Conservation (phyloP, 176 grass and related monocot species). For the Hordeum marinum region DNA sequence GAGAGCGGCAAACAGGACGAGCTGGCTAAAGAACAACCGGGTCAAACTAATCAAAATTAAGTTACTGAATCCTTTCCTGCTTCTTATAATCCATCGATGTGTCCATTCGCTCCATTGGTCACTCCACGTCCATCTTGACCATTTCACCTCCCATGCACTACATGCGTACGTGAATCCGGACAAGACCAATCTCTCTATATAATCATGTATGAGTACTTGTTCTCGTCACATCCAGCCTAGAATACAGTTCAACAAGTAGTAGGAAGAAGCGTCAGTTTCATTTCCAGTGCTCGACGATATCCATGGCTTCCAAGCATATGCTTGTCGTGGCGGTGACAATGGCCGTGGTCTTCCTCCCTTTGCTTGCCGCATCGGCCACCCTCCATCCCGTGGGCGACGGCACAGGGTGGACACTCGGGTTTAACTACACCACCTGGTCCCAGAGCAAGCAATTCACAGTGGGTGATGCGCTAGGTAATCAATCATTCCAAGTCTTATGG, state of each 20-base stretch:
- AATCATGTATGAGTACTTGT: background rate
- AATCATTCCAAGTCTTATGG: background rate
- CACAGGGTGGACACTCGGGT: background rate
- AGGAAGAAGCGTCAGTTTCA: background rate
- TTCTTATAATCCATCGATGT: background rate
- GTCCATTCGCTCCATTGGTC: background rate
- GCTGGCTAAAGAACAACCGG: too few species aligned
- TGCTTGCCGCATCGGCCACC: background rate
- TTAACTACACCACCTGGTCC: slow-evolving; percentile 27
- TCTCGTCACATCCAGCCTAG: background rate
- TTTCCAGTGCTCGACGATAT: background rate
- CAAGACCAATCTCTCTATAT: background rate
- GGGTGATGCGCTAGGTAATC: slow-evolving; percentile 10
- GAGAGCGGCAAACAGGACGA: too few species aligned
- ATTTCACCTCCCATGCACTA: background rate
- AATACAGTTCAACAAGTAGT: background rate
- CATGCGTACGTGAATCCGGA: background rate
- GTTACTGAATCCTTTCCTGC: background rate
- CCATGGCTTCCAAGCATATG: slow-evolving; percentile 28
- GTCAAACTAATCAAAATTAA: too few species aligned
- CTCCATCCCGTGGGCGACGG: slow-evolving; percentile 20
- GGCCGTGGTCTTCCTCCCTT: background rate
- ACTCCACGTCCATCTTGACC: background rate
- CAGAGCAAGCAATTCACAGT: too few species aligned
- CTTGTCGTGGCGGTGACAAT: background rate